A percentile compares a stretch with the other conserved stretches of the same genome.
phyloP scores from a whole-genome alignment of 75 land plant species.

The Chamaecyparis obtusa region DNA sequence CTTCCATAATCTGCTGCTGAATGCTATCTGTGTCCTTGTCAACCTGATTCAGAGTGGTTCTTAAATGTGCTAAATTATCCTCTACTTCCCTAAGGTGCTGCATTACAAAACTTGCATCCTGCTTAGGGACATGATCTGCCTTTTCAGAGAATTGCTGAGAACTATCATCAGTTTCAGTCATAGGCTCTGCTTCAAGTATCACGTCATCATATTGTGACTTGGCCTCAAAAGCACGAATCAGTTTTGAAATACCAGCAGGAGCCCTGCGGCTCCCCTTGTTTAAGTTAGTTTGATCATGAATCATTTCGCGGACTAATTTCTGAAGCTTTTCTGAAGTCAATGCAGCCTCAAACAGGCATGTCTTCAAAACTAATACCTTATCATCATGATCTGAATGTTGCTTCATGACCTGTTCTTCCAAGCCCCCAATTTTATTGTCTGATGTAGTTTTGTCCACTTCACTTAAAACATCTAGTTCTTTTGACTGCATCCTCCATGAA shows the following conservation, averaged over 20 bases:
- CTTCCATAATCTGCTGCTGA: conserved; percentile 17
- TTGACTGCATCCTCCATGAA: neutral
- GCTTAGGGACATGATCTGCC: neutral
- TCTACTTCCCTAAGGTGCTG: conserved; percentile 26
- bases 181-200: conserved; percentile 10
- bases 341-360: conserved; percentile 34
- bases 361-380: conserved; percentile 25
- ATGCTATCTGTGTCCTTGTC: conserved; percentile 21
- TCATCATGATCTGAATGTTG: conserved; percentile 15
- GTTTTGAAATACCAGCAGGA: conserved; percentile 46
- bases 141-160: conserved; percentile 6
- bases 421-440: neutral
- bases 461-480: neutral
- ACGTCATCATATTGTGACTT: conserved; percentile 37
- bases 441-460: conserved; percentile 10
- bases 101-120: conserved; percentile 14
- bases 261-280: conserved; percentile 18
- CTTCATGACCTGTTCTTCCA: neutral
- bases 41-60: conserved; percentile 25
- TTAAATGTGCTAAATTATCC: conserved; percentile 17
- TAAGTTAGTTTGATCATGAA: conserved; percentile 19
- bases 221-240: conserved; percentile 74
- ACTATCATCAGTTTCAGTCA: neutral
- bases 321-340: conserved; percentile 34
- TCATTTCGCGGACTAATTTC: conserved; percentile 38